Conservation (phyloP, 441 rosid species). For the Corymbia citriodora region DNA sequence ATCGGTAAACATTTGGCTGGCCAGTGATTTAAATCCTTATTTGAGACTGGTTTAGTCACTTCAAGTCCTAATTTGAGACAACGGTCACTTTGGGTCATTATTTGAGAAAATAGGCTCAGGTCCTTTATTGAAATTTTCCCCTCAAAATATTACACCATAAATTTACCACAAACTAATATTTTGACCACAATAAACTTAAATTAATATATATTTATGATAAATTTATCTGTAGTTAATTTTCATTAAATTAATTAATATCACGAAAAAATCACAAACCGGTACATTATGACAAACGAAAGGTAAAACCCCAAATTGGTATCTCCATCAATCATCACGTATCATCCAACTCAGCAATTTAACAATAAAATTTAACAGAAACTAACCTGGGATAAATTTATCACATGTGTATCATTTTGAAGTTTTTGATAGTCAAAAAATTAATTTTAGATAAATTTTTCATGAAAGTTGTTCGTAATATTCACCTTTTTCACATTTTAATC, state of each 20-base stretch:
- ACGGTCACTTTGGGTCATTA: too few relatives aligned
- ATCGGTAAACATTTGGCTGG: too few relatives aligned
- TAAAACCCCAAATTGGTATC: not conserved
- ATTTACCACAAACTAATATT: too few relatives aligned
- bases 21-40: too few relatives aligned
- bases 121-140: too few relatives aligned
- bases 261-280: not conserved
- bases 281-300: not conserved
- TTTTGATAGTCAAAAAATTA: not conserved
- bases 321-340: rapidly evolving
- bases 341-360: not conserved
- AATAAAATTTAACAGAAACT: not conserved
- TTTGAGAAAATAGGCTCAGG: too few relatives aligned
- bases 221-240: rapidly evolving
- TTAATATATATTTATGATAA: not conserved
- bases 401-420: not conserved
- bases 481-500: not conserved
- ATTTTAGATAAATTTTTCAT: rapidly evolving
- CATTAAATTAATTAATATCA: not conserved
- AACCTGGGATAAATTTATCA: rapidly evolving
- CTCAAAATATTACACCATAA: too few relatives aligned
- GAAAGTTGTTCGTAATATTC: not conserved
- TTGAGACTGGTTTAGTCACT: too few relatives aligned
- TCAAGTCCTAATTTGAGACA: too few relatives aligned
- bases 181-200: too few relatives aligned